Base-by-base conservation (phyloP, 345 rosid genomes). In the Excoecaria cochinchinensis region DNA sequence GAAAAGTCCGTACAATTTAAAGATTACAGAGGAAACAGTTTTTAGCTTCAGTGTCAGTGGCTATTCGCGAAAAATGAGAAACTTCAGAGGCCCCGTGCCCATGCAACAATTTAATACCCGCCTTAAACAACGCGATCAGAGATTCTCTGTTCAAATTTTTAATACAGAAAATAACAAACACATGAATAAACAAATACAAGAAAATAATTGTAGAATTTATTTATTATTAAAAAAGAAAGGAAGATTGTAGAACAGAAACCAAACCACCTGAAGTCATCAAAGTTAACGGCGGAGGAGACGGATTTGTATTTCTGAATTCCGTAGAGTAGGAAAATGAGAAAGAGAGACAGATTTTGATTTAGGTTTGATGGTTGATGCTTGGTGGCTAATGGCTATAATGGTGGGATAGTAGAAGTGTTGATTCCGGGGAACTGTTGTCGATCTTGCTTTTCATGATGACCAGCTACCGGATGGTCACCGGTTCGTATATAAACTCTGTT, bases 141-240 rank as follows among this genome's bases (percentile, higher is more conserved):
- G 86, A 89, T 79, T 81, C 87, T 81, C 90, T 82, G 86, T 8
- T 66, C 62, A 57, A 19, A 56, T n/a, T n/a, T 19, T 56, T 19
- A 21, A n/a, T 19, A 19, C 2, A 56, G 48, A 73, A 67, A 73
- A 57, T 47, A 42, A 71, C 16, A 22, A 42, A 46, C 22, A 12
- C 25, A 39, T 22, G 53, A 48, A 48, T 57, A n/a, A 25, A 47
- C 10, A 46, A 72, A 58, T 13, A 15, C 47, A 48, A 48, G 51
- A n/a, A 25, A 47, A 3, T 24, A 72, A 44, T 13, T 17, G n/a
- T 38, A 2, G 36, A 4, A 5, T 24, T 17, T 11, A 15, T 56
- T 4, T 19, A 44, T 13, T 19, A 7, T 40, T 46, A 14, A 19
- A 14, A 16, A 46, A 3, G 22, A n/a, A 7, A 25, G 48, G 3